Base-by-base conservation (phyloP, 2,329 filamentous ascomycete genomes). In the Colletotrichum truncatum region DNA sequence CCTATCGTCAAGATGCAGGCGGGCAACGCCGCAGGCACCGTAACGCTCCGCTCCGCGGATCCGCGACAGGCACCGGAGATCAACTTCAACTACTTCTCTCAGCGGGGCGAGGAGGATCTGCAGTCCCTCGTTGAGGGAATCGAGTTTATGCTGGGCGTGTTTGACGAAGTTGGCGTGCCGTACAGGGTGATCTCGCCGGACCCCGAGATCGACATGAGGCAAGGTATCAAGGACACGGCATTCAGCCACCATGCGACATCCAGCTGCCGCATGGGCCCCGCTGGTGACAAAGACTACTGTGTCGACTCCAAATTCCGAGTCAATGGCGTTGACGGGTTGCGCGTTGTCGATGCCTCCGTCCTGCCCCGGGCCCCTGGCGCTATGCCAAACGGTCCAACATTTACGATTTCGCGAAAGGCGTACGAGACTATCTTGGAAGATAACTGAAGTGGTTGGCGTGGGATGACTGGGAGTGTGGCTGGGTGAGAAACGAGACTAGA, bases 31-130 rank as follows among this genome's bases (percentile, higher is more conserved):
- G 79, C 80, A 3, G 89, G 89, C n/a, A 85, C 82, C 0, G 87
- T 91, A 4, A 80, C 74, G 2, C 81, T 91, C 3, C 75, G 77
- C 11, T 89, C 87, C 0, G 75, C 82, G 0, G 82, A 90, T 73
- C 88, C 88, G 1, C 82, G 83, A 10, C 87, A 90, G 63, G 78
- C 82, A n/a, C 88, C 88, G 0, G 76, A 84, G 16, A 90, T 90
- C 70, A 81, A 82, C 66, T 88, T 88, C 76, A 82, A 84, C 69
- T 87, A 81, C 72, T 87, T 55, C 52, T 11, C 16, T 23, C 26
- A 1, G 52, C n/a, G 43, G 23, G 52, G 36, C 6, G 74, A 80
- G 7, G 71, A 73, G 1, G 77, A 80, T 30, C 71, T 80, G 9
- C 82, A 86, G 46, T 82, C 83, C 3, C 56, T 85, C 4, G 75